Base-by-base conservation (phyloP, 108 stramenopile genomes). In the Skeletonema grethae region DNA sequence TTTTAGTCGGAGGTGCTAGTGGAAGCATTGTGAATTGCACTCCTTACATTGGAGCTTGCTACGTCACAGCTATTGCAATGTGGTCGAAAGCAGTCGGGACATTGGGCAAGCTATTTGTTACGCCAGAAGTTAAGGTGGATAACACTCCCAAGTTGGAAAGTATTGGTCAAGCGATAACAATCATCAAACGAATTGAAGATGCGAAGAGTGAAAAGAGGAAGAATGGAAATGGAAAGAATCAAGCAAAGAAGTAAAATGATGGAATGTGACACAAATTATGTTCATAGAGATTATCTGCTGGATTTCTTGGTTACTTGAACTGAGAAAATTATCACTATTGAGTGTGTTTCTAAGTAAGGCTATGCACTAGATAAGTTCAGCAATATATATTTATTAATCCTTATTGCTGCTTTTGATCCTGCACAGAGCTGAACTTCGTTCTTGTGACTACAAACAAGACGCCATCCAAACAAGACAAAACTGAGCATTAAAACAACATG, bases 11-110 rank as follows among this genome's bases (percentile, higher is more conserved):
- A 2, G 76, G 80, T 22, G 9, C 76, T 22, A 67, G 32, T 22
- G 73, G 80, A 35, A 81, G 80, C 53, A 83, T 83, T 29, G 57
- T 83, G 61, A 70, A 83, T 55, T 83, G 75, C 50, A 73, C 59
- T 15, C 77, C 82, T 12, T 78, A 75, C 46, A 58, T 83, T 38
- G 77, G 77, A 25, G 77, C 34, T n/a, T 56, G 73, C 16, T 83
- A 83, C 58, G 55, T 75, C 1, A 22, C 61, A 12, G 67, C 77
- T 3, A 53, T 83, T 57, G 66, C 35, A 32, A 28, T 83, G 39
- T 83, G 82, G 82, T 78, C 77, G 18, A 70, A 73, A 59, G 77
- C 77, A 4, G 82, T 83, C 32, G 57, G 48, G 36, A 61, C 71
- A 16, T 32, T 83, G 25, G 77, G 77, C 4, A 56, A 69, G 38